phyloP scores from a whole-genome alignment of 2,329 filamentous ascomycete genomes.

The Talaromyces sp. region DNA sequence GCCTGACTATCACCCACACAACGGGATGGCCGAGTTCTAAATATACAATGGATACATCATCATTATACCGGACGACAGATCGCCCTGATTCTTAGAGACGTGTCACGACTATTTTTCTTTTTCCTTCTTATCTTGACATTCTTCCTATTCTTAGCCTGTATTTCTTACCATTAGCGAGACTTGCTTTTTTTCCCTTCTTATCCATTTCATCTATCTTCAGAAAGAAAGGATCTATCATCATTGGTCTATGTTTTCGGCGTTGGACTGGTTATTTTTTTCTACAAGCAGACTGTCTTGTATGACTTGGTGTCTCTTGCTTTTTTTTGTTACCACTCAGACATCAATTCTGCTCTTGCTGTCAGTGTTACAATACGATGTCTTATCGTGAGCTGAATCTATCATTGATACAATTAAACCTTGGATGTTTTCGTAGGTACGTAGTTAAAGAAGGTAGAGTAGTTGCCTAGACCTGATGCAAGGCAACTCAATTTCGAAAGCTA shows the following conservation, averaged over 20 bases:
- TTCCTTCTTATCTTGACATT: not conserved
- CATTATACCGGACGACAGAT: not conserved
- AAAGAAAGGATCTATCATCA: not conserved
- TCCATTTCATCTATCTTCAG: not conserved
- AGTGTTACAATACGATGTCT: not conserved
- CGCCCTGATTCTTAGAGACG: not conserved
- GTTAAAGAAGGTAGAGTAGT: not conserved
- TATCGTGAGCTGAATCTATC: not conserved
- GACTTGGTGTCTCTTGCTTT: not conserved
- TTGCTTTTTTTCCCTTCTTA: not conserved
- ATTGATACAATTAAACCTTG: not conserved
- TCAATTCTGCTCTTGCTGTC: conserved; percentile 1
- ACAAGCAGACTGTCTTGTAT: not conserved
- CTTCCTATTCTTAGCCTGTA: conserved; percentile 9
- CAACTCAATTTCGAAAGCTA: not conserved
- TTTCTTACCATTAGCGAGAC: conserved; percentile 10
- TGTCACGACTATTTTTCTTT: conserved; percentile 6
- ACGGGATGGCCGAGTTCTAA: not conserved
- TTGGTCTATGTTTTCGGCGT: not conserved
- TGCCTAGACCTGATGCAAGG: not conserved
- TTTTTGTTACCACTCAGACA: not conserved
- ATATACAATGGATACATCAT: conserved; percentile 1
- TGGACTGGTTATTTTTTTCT: not conserved
- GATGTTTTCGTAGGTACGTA: no score
- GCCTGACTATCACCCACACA: not conserved